These are phyloP conservation scores for Papiliotrema fonsecae DNA, from an alignment of 1,284 basidiomycete species.

Conservation along the genomic window DNA sequence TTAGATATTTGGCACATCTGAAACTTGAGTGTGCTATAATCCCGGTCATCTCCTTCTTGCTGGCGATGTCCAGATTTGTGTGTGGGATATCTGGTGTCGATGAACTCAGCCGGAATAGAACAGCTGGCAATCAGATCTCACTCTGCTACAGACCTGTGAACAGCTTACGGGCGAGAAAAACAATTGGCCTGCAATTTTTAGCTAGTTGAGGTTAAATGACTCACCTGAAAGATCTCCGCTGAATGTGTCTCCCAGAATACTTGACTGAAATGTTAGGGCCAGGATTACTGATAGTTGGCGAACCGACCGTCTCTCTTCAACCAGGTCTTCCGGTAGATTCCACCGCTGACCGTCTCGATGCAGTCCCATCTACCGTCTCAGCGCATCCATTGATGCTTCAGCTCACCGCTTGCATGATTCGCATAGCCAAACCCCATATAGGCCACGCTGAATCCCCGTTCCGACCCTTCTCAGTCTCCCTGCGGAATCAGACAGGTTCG, in stretches of 20 bases:
- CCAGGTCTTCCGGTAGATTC: conserved; percentile 31
- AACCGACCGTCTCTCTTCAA: conserved; percentile 13
- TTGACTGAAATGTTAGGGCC: conserved; percentile 6
- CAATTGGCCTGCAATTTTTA: conserved; percentile 23
- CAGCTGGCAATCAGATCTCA: conserved; percentile 4
- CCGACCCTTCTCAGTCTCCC: conserved; percentile 26
- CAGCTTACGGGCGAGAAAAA: conserved; percentile 22
- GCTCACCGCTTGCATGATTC: conserved; percentile 30
- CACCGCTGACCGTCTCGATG: conserved; percentile 42
- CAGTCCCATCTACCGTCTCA: too few relatives aligned
- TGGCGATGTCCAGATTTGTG: neutral
- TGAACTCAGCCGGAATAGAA: conserved; percentile 11
- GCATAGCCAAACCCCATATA: conserved; percentile 36
- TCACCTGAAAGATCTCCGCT: conserved; percentile 23
- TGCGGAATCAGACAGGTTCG: neutral
- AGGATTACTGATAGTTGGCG: neutral
- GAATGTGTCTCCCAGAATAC: conserved; percentile 30
- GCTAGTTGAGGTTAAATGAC: neutral
- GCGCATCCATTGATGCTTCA: neutral
- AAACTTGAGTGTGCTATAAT: conserved; percentile 23
- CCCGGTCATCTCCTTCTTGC: neutral
- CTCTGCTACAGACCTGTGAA: too few relatives aligned
- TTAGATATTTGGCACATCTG: conserved; percentile 14
- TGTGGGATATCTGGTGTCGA: conserved; percentile 14
- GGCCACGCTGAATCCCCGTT: conserved; percentile 40